Base-by-base conservation (phyloP, 1,139 yeast genomes). In the Geotrichum klebahnii region DNA sequence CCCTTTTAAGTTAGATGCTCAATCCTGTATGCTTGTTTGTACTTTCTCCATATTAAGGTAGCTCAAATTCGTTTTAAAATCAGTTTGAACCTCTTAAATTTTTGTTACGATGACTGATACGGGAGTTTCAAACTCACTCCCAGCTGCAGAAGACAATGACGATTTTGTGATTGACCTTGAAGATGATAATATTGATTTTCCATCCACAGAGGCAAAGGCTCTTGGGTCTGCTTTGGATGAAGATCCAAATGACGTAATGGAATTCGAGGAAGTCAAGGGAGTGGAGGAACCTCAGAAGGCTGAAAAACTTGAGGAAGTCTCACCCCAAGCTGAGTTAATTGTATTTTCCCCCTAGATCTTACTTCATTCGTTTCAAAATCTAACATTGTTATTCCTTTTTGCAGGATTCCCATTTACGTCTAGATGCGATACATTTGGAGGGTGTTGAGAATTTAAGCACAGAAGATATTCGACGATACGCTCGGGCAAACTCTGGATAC, bases 391-490 rank as follows among this genome's bases (percentile, higher is more conserved):
- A 8, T 26, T 26, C 10, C 29, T 10, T 26, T 26, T 8, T 26
- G 6, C 29, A 26, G 29, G 29, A 23, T 10, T 19, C 8, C 9
- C 5, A 14, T 24, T 3, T 43, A 1, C 32, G 46, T 12, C n/a
- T 9, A 3, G 80, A 78, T 44, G 77, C 84, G 0, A 57, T 84
- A 23, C 72, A 69, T 51, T 55, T 84, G 2, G 64, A 69, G 46
- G 94, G 94, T 17, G 92, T 84, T 1, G 88, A 84, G 56, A 79
- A 76, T 47, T 69, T 84, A 54, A 77, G 84, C 37, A 82, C 88
- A 1, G 74, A 76, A 42, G 84, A 82, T 51, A 78, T 84, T 55
- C 79, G 80, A 60, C 66, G 73, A 16, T 84, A 74, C 60, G 66
- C 82, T 16, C 78, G 78, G 49, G 67, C 69, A 51, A 76, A 78